These are phyloP conservation scores for Lipomyces anomalus DNA, from an alignment of 805 yeast genomes.

Conservation along the genomic window DNA sequence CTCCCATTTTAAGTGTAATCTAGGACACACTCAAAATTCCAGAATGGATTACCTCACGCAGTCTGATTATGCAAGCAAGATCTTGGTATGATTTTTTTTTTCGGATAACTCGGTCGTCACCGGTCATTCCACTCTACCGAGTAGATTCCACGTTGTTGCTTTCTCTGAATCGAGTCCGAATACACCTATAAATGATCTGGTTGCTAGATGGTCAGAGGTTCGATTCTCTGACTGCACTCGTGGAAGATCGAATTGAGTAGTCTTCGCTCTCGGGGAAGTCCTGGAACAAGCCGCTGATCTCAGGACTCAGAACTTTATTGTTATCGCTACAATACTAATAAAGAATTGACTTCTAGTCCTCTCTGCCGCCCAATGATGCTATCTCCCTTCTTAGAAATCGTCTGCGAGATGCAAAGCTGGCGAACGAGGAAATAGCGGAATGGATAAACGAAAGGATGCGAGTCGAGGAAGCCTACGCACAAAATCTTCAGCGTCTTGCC, in stretches of 20 bases:
- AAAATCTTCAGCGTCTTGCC: constrained; percentile 41
- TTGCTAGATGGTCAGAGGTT: too few relatives aligned
- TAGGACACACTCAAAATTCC: too few relatives aligned
- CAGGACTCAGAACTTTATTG: too few relatives aligned
- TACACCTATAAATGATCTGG: not conserved
- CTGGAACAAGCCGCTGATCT: too few relatives aligned
- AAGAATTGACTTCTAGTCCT: constrained; percentile 24
- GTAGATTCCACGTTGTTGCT: too few relatives aligned
- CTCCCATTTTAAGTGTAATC: too few relatives aligned
- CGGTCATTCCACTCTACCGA: too few relatives aligned
- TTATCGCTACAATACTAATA: not conserved
- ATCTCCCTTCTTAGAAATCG: constrained; percentile 56
- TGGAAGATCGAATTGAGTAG: too few relatives aligned
- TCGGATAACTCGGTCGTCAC: not conserved
- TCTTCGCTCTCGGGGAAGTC: too few relatives aligned
- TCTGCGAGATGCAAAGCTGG: constrained; percentile 46
- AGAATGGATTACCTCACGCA: constrained; percentile 21
- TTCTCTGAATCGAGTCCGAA: too few relatives aligned
- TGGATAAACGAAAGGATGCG: constrained; percentile 54
- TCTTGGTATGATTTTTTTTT: constrained; percentile 15
- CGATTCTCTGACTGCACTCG: too few relatives aligned
- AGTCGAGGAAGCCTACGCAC: constrained; percentile 44
- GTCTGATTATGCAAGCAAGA: constrained; percentile 22
- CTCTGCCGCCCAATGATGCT: constrained; percentile 53
- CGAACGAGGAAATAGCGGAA: constrained; percentile 56